Percentiles rank a stretch among this genome's conserved stretches.
phyloP scores from a whole-genome alignment of 2,329 filamentous ascomycete species.

The Penicillium brevicompactum region DNA sequence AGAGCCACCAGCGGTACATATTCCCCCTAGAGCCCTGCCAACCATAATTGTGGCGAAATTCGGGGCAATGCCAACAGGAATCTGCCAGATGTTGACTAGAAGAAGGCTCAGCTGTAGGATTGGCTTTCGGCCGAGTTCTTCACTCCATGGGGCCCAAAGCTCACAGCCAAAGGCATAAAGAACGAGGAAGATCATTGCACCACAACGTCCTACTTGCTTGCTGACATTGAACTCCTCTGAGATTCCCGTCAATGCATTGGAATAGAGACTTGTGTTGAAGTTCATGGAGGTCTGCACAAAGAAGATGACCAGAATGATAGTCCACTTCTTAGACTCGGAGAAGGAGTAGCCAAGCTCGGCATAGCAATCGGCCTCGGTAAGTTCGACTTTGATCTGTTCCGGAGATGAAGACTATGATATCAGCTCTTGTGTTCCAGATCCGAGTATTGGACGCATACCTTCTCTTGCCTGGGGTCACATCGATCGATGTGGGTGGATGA shows the following conservation, averaged over 20 bases:
- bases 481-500: not conserved
- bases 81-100: slow-evolving; percentile 75
- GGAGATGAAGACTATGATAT: slow-evolving; percentile 1
- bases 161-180: slow-evolving; percentile 84
- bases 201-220: slow-evolving; percentile 67
- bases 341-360: slow-evolving; percentile 66
- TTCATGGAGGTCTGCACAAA: slow-evolving; percentile 76
- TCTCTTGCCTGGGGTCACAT: not conserved
- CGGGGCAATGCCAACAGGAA: slow-evolving; percentile 70
- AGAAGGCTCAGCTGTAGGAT: slow-evolving; percentile 72
- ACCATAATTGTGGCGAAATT: slow-evolving; percentile 72
- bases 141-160: slow-evolving; percentile 83
- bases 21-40: slow-evolving; percentile 68
- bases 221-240: slow-evolving; percentile 68
- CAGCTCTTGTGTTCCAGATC: not conserved
- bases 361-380: slow-evolving; percentile 63
- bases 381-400: slow-evolving; percentile 30
- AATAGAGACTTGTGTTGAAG: slow-evolving; percentile 75
- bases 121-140: slow-evolving; percentile 76
- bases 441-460: not conserved
- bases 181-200: slow-evolving; percentile 76
- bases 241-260: slow-evolving; percentile 68
- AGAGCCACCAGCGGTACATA: slow-evolving; percentile 60
- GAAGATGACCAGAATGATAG: slow-evolving; percentile 71
- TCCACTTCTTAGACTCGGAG: slow-evolving; percentile 67